Evolutionary conservation across 169 alveolate species (phyloP), one percentile per base, ranked within the genome.

Genomic region (Eimeria sp.): DNA sequence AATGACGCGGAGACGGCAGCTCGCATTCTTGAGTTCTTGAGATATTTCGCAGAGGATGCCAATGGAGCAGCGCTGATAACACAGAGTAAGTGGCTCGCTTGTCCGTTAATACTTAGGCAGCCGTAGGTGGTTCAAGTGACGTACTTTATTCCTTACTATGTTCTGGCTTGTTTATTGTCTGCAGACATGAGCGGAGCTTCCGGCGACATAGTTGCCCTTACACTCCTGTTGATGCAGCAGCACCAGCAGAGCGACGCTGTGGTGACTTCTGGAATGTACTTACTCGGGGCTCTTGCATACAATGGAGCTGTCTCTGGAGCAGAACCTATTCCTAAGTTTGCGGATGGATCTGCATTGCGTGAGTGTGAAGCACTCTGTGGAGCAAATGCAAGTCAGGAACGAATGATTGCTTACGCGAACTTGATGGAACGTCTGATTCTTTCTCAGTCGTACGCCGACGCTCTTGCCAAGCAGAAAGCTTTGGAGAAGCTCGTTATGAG

Each of bases 31-130:
- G 98, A 98, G 33, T 97, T 98, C 88, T 82, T 97, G 82, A 97
- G 98, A 68, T 97, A 97, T 74, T 68, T 98, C 64, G 98, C 98
- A 6, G 97, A 96, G 43, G 98, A 98, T 89, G 97, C 97, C 25
- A 97, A 97, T 74, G 98, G 98, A 52, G 95, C 98, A 23, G 97
- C 97, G 68, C 77, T 96, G 71, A 49, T 95, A 71, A 72, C 64
- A 85, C 95, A 89, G 46, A 54, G 93, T 95, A 95, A n/a, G 95
- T 16, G 49, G 33, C 95, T 2, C 52, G 10, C 88, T 14, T 25
- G 18, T 23, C 46, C 40, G 3, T 9, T 60, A n/a, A 16, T 0
- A 27, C 37, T 54, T 49, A 37, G 13, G 58, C 27, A 33, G 3
- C 43, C 11, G 4, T 33, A 20, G 56, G 87, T 30, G 16, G 49